A percentile compares a stretch with the other conserved stretches of the same genome.
Conservation (phyloP, 306 rosid species). For the Glycyrrhiza uralensis region DNA sequence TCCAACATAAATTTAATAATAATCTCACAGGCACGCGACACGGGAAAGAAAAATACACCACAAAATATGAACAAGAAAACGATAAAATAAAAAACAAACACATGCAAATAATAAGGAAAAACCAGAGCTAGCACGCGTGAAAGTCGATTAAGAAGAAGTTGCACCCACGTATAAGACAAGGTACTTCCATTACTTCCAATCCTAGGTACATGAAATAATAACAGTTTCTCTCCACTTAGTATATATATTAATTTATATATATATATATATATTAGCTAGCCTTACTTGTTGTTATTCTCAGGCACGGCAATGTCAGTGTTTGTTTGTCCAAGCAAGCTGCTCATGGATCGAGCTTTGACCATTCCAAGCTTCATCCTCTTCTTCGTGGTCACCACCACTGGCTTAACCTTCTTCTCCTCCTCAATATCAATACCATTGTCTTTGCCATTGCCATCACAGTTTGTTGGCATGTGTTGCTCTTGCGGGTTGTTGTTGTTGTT, state of each 20-base stretch:
- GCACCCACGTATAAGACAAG: constrained; percentile 26
- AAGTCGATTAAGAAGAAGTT: no score
- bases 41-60: neutral
- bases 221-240: neutral
- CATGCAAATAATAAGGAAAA: no score
- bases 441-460: neutral
- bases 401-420: constrained; percentile 38
- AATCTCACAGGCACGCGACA: neutral
- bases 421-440: no score
- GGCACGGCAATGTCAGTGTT: neutral
- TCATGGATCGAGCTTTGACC: constrained; percentile 84
- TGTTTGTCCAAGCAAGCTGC: constrained; percentile 79
- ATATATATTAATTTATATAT: no score
- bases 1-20: neutral
- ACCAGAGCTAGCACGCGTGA: no score
- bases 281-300: constrained; percentile 34
- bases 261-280: neutral
- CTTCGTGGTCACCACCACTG: neutral
- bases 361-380: constrained; percentile 61
- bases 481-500: neutral
- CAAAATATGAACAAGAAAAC: neutral
- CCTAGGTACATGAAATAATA: constrained; percentile 25
- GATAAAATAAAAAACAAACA: neutral
- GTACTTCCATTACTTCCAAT: neutral
- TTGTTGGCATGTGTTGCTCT: neutral